phyloP scores from a whole-genome alignment of 371 early-diverging fungal species.

The Capniomyces stellatus region DNA sequence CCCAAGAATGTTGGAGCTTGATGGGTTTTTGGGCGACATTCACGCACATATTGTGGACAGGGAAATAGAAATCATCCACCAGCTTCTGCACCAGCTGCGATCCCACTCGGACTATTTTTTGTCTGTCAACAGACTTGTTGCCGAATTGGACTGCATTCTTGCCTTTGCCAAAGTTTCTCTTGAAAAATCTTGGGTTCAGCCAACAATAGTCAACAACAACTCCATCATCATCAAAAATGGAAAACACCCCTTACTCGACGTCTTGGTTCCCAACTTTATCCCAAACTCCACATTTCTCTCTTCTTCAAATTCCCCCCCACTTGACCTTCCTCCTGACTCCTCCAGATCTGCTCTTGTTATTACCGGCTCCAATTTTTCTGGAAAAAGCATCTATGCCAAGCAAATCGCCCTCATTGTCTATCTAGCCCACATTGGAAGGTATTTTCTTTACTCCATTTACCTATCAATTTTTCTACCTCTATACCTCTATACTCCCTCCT shows the following conservation, averaged over 20 bases:
- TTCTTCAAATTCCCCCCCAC: not conserved
- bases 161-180: not conserved
- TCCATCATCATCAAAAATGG: not conserved
- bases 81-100: constrained; percentile 1
- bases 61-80: constrained; percentile 7
- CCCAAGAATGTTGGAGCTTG: constrained; percentile 27
- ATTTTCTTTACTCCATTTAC: not conserved
- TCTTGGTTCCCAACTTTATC: constrained; percentile 1
- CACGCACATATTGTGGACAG: constrained; percentile 28
- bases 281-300: not conserved
- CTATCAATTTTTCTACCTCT: no score
- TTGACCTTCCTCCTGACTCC: not conserved
- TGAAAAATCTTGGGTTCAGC: not conserved
- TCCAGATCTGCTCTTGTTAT: not conserved
- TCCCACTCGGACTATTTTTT: not conserved
- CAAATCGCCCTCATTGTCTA: constrained; percentile 8
- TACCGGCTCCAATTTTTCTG: constrained; percentile 6
- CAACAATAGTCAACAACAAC: not conserved
- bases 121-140: not conserved
- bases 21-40: constrained; percentile 29
- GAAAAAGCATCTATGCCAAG: constrained; percentile 7
- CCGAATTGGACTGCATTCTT: constrained; percentile 1
- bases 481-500: no score
- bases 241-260: not conserved
- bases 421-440: constrained; percentile 11